Base-by-base conservation (phyloP, 306 rosid genomes). In the Castanea mollissima region DNA sequence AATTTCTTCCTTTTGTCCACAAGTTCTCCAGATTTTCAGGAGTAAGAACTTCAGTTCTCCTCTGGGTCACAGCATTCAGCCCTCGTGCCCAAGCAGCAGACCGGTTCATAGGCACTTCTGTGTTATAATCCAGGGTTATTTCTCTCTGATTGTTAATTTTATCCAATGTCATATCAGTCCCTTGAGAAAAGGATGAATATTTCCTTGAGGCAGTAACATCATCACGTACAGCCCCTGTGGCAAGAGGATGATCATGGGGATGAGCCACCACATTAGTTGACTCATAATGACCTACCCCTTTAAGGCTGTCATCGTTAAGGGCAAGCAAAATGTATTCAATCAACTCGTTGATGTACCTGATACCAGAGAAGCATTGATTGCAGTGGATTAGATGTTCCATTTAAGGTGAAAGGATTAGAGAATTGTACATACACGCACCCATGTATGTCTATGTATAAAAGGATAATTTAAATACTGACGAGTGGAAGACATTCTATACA, bases 1-100 rank as follows among this genome's bases (percentile, higher is more conserved):
- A 96, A 74, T 96, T 87, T 76, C 91, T 89, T 84, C 99, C 99
- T 82, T 93, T 96, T n/a, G 99, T 83, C 99, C 99, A 96, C 98
- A 96, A 84, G 86, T 96, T 96, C 83, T 96, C 99, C 29, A 96
- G 97, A 89, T 96, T 96, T 90, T 96, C 98, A 55, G 99, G 98
- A 88, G 87, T 82, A 76, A 93, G 99, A 89, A 91, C 92, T 76
- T 93, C 97, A 81, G 98, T 90, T 86, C 98, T 93, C 83, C 96
- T 88, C 85, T 96, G 96, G 69, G 96, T 93, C 34, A 88, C 98
- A 74, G 86, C 98, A 70, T 96, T 92, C 85, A 96, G 85, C 76
- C 75, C 73, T 59, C 85, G 89, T 68, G 93, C 98, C 99, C 99
- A 93, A 74, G 89, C 96, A 80, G 93, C 92, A 54, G 90, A 84